Evolutionary conservation across 345 rosid genomes (phyloP), one percentile per base, ranked within the genome.

Genomic region (Schrenkiella parvula): DNA sequence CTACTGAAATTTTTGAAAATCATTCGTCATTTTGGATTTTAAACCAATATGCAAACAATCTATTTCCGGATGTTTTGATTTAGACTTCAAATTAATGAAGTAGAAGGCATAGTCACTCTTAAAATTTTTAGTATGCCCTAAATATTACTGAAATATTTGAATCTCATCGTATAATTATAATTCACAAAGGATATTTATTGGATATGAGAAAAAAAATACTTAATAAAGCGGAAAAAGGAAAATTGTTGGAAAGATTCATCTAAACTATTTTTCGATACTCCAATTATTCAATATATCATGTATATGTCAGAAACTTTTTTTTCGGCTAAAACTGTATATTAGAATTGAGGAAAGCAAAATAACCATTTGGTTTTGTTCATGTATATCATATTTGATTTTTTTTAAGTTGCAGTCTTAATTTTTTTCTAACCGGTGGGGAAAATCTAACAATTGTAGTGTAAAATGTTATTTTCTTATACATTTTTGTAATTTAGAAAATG

Each of bases 301-400:
- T 23, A 58, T 39, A 32, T 58, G 53, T 41, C 47, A 72, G 11
- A 61, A 47, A n/a, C n/a, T n/a, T n/a, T n/a, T n/a, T n/a, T n/a
- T n/a, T n/a, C n/a, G n/a, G n/a, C n/a, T n/a, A n/a, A n/a, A n/a
- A n/a, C n/a, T n/a, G n/a, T n/a, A n/a, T n/a, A n/a, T n/a, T n/a
- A n/a, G n/a, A n/a, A n/a, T n/a, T n/a, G n/a, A n/a, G n/a, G n/a
- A n/a, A n/a, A n/a, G n/a, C n/a, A n/a, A n/a, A 66, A 62, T 66
- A 67, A 31, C 63, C 55, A 74, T 56, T 67, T 48, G 62, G 59
- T 55, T 64, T 59, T 67, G 46, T 48, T 35, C 38, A 66, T 29
- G 41, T 38, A 37, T 38, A 26, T 34, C 26, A 15, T 13, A 31
- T 64, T 5, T 34, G 4, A 23, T 23, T 23, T 62, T 41, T 17